These are phyloP conservation scores for Aegilops tauschii DNA, from an alignment of 176 grass and related monocot genomes.

Conservation along the genomic window DNA sequence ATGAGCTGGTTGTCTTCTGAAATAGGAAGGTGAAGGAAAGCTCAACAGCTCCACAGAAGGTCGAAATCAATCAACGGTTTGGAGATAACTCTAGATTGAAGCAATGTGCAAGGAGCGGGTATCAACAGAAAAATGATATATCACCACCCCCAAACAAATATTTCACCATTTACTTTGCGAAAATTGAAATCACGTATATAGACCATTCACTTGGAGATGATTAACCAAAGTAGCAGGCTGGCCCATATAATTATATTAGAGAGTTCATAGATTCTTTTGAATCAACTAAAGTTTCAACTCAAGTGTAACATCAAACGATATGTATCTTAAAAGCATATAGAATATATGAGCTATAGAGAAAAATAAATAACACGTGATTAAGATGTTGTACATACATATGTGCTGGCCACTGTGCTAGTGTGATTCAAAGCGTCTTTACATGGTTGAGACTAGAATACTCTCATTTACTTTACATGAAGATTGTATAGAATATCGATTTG, in stretches of 20 bases:
- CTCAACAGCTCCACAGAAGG: not conserved
- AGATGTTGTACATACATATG: not conserved
- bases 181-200: too few relatives aligned
- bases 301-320: not conserved
- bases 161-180: too few relatives aligned
- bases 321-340: not conserved
- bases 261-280: not conserved
- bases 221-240: not conserved
- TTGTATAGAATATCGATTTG: not conserved
- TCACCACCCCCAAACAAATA: not conserved
- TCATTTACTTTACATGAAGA: not conserved
- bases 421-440: not conserved
- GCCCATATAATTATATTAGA: not conserved
- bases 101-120: not conserved
- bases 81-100: not conserved
- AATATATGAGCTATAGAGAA: not conserved
- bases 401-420: not conserved
- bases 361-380: not conserved
- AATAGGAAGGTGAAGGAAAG: not conserved
- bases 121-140: not conserved
- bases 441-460: not conserved
- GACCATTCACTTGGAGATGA: too few relatives aligned
- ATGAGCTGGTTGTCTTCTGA: not conserved
- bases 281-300: not conserved
- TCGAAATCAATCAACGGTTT: not conserved